Conservation (phyloP, 2,329 filamentous ascomycete species). For the Aspergillus tamarii region DNA sequence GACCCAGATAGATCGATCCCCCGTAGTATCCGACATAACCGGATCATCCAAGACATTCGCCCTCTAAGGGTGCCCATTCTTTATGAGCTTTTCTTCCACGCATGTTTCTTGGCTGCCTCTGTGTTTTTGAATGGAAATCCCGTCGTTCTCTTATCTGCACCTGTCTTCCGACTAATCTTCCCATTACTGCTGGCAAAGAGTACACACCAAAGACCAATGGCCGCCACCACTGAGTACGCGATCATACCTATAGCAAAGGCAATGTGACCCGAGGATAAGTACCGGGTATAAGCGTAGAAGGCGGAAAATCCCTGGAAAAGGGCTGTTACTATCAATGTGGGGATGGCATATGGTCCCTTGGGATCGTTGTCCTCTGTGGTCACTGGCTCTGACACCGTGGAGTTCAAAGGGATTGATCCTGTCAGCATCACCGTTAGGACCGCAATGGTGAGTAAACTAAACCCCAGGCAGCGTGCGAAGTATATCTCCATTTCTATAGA, state of each 20-base stretch:
- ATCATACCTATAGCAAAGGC: constrained; percentile 64
- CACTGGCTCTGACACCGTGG: constrained; percentile 46
- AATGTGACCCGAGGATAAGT: constrained; percentile 58
- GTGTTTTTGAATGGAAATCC: constrained; percentile 68
- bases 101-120: constrained; percentile 57
- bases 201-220: constrained; percentile 67
- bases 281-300: constrained; percentile 71
- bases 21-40: neutral
- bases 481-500: constrained; percentile 64
- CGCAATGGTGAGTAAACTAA: constrained; percentile 68
- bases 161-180: constrained; percentile 64
- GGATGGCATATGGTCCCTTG: constrained; percentile 66
- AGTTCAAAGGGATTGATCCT: constrained; percentile 68
- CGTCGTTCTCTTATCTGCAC: constrained; percentile 67
- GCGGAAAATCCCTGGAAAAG: constrained; percentile 66
- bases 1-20: neutral
- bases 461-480: constrained; percentile 71
- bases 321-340: constrained; percentile 67
- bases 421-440: constrained; percentile 69
- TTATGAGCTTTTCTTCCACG: constrained; percentile 33
- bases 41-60: neutral
- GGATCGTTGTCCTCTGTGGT: constrained; percentile 49
- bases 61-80: neutral
- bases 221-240: constrained; percentile 60
- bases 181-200: constrained; percentile 61